Evolutionary conservation across 2,329 filamentous ascomycete genomes (phyloP).

Genomic region (Coniochaeta prunicola): DNA sequence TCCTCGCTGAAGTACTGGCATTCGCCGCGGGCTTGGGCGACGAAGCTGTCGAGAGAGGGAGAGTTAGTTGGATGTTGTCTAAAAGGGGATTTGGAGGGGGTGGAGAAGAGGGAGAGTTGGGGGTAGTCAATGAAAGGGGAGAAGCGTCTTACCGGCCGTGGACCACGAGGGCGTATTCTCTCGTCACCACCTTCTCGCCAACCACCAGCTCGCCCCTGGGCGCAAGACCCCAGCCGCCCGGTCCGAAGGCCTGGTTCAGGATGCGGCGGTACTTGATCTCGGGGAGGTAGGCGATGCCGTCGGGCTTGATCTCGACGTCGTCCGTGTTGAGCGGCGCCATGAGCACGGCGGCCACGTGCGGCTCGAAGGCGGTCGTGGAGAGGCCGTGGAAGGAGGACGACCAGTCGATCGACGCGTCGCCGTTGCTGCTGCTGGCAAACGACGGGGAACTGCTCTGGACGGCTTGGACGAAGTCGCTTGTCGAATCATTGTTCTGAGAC

Average conservation of each 20-base stretch:
- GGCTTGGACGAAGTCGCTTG: slow-evolving; percentile 10
- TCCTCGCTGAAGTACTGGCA: slow-evolving; percentile 89
- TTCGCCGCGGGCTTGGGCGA: slow-evolving; percentile 88
- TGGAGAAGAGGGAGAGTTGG: neutral
- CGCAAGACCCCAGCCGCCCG: slow-evolving; percentile 91
- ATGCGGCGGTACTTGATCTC: slow-evolving; percentile 97
- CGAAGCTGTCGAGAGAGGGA: slow-evolving; percentile 55
- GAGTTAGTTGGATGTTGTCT: neutral
- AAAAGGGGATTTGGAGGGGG: neutral
- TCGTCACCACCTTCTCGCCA: slow-evolving; percentile 71
- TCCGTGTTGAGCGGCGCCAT: slow-evolving; percentile 57
- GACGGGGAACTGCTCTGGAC: slow-evolving; percentile 7
- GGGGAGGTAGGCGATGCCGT: slow-evolving; percentile 91
- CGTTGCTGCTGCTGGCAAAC: slow-evolving; percentile 12
- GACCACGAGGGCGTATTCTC: slow-evolving; percentile 88
- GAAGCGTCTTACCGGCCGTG: slow-evolving; percentile 64
- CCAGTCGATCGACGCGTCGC: slow-evolving; percentile 57
- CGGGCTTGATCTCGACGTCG: slow-evolving; percentile 95
- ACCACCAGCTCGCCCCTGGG: slow-evolving; percentile 81
- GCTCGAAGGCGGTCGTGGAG: slow-evolving; percentile 60
- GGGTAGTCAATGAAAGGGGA: neutral
- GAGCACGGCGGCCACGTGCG: slow-evolving; percentile 62
- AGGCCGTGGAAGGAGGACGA: slow-evolving; percentile 76
- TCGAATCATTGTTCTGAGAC: too few species aligned
- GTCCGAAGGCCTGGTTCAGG: slow-evolving; percentile 84